Base-by-base conservation (phyloP, 2,329 filamentous ascomycete species). In the Bipolaris zeicola region DNA sequence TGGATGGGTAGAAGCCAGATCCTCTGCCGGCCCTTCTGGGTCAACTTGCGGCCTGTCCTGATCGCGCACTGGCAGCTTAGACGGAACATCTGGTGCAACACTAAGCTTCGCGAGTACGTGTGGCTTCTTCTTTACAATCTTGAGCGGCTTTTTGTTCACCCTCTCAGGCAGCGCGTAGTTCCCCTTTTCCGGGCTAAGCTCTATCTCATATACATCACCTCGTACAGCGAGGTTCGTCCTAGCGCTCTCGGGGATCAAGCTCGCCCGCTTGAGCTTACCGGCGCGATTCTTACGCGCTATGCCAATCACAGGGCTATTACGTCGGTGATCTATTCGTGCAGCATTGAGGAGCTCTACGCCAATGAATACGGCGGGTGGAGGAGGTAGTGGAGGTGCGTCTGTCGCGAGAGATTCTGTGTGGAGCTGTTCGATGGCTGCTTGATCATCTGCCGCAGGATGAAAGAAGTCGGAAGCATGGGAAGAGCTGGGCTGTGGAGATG, bases 291-390 rank as follows among this genome's bases (percentile, higher is more conserved):
- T 60, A 14, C 33, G 50, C 16, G 20, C 38, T 47, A 48, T 55
- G 5, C 16, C 41, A 10, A 45, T 37, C 33, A 50, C 18, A 11
- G 57, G 54, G 26, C 55, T 63, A 16, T 51, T 41, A 13, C 44
- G 51, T 3, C 38, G 56, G 10, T 50, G 52, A 16, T 58, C 37
- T 34, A 65, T 46, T 26, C 71, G 70, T 24, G 69, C 72, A 16
- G 66, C 63, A 54, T 76, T 76, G 31, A 76, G 64, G 3, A 73
- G 64, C 34, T 45, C 60, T 22, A 70, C 70, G 52, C 64, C 64
- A 11, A 56, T 34, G 8, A 65, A 55, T 11, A 67, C 62, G 2
- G 65, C 58, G 38, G 62, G 31, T 5, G 48, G 13, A 24, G 22
- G 37, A 8, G 49, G 41, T 8, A 44, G 52, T 24, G 24, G 37